A percentile compares a stretch with the other conserved stretches of the same genome.
phyloP scores from a whole-genome alignment of 768 basidiomycete genomes.

The Fomitopsis pulvina region DNA sequence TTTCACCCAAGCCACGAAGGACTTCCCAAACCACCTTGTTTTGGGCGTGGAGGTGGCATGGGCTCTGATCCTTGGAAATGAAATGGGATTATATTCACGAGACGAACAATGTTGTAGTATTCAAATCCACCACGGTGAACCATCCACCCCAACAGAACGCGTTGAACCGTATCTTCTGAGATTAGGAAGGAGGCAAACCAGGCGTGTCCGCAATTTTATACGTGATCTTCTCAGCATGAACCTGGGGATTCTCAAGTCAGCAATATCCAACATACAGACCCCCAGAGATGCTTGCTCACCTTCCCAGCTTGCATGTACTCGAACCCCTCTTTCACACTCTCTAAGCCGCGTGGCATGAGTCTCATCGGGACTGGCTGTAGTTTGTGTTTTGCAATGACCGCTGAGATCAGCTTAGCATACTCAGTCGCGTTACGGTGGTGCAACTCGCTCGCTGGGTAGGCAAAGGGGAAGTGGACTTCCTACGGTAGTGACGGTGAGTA shows the following conservation, averaged over 20 bases:
- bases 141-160: too few relatives aligned
- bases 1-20: too few relatives aligned
- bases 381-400: neutral
- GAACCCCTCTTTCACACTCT: neutral
- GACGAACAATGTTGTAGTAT: too few relatives aligned
- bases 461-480: neutral
- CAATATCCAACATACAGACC: neutral
- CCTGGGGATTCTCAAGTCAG: too few relatives aligned
- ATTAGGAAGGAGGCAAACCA: too few relatives aligned
- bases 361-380: neutral
- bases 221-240: constrained; percentile 3
- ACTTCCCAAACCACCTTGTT: too few relatives aligned
- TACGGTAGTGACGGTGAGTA: neutral
- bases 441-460: neutral
- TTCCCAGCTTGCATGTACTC: constrained; percentile 2
- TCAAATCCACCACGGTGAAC: too few relatives aligned
- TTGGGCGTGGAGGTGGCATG: too few relatives aligned
- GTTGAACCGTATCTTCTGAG: too few relatives aligned
- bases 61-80: too few relatives aligned
- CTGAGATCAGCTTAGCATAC: neutral
- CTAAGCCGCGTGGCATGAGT: neutral
- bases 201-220: neutral
- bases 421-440: neutral
- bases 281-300: neutral
- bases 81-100: too few relatives aligned